A percentile compares a stretch with the other conserved stretches of the same genome.
Evolutionary conservation across 23 red algal species (phyloP).

Genomic region (Gracilaria domingensis): DNA sequence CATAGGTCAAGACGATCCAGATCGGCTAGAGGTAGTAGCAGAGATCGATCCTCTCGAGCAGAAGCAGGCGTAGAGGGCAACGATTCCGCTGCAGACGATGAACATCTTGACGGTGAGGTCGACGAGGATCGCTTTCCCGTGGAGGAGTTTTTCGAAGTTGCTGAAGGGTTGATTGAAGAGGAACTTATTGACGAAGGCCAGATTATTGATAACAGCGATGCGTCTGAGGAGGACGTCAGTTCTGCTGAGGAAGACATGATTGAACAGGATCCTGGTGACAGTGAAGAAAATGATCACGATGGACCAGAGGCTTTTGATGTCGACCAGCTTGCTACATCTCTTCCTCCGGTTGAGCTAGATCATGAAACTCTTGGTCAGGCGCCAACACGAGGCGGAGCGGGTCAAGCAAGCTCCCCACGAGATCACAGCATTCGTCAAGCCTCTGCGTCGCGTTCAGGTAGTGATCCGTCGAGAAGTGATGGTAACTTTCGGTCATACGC

Average conservation of each 20-base stretch:
- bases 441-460: constrained; percentile 12
- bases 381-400: constrained; percentile 9
- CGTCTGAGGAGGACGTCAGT: constrained; percentile 58
- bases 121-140: constrained; percentile 41
- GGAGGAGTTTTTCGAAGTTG: constrained; percentile 48
- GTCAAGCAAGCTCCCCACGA: constrained; percentile 20
- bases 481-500: constrained; percentile 56
- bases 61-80: neutral
- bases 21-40: constrained; percentile 16
- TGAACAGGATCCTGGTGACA: constrained; percentile 55
- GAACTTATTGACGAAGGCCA: constrained; percentile 27
- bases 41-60: constrained; percentile 31
- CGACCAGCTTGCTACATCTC: constrained; percentile 56
- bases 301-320: constrained; percentile 59
- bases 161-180: constrained; percentile 35
- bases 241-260: constrained; percentile 74
- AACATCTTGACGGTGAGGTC: constrained; percentile 30
- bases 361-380: constrained; percentile 67
- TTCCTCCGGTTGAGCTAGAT: constrained; percentile 82
- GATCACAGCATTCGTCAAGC: constrained; percentile 17
- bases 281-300: constrained; percentile 60
- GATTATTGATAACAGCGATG: constrained; percentile 62
- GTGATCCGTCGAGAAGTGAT: constrained; percentile 25
- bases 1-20: constrained; percentile 18
- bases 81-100: constrained; percentile 12